phyloP scores from a whole-genome alignment of 768 basidiomycete species.

The Russula lepida region DNA sequence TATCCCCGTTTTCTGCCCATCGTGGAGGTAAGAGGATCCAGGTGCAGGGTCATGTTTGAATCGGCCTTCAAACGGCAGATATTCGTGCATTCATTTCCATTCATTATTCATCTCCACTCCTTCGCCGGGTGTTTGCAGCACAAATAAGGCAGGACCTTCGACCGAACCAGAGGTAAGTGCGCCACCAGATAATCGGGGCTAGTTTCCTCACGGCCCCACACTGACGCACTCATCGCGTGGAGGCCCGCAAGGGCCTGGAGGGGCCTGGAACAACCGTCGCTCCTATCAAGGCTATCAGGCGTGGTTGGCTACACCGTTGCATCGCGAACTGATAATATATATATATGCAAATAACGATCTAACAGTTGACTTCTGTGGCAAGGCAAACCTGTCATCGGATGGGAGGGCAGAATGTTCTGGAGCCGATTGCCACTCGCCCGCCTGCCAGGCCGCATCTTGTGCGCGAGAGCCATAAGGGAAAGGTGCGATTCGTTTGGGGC shows the following conservation, averaged over 20 bases:
- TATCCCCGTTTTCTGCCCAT: neutral
- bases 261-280: neutral
- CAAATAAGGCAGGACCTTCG: neutral
- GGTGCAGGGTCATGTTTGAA: neutral
- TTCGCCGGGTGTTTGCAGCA: no score
- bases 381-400: no score
- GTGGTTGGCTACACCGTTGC: neutral
- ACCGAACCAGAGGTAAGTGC: neutral
- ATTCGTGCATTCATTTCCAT: no score
- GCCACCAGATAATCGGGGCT: neutral
- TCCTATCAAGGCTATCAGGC: neutral
- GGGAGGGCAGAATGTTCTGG: neutral
- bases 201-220: neutral
- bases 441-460: neutral
- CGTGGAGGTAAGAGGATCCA: neutral
- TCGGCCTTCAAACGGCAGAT: no score
- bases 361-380: no score
- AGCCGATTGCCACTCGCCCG: neutral
- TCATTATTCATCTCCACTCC: no score
- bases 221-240: neutral
- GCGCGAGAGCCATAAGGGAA: neutral
- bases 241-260: neutral
- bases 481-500: no score
- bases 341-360: no score
- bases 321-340: neutral